Evolutionary conservation across 192 early-diverging fungal genomes (phyloP).

Genomic region (Bifiguratus adelaidae): DNA sequence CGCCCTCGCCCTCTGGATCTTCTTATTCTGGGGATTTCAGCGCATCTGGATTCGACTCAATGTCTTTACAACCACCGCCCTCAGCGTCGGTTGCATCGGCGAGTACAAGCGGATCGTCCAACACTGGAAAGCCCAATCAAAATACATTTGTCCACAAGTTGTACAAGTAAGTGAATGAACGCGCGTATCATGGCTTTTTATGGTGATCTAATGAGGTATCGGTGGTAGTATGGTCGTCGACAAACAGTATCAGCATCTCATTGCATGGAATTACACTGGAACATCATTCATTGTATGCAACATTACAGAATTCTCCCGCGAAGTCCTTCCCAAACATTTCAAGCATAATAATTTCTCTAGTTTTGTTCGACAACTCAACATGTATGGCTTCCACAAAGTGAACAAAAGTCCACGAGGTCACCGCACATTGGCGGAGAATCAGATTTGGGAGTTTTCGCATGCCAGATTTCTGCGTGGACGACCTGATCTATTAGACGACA

Average conservation of each 20-base stretch:
- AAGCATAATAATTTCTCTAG: slow-evolving; percentile 89
- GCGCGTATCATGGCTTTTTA: no score
- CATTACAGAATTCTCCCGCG: slow-evolving; percentile 80
- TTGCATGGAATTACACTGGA: slow-evolving; percentile 82
- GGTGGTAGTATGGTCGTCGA: slow-evolving; percentile 84
- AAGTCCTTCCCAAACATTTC: slow-evolving; percentile 87
- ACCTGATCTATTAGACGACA: slow-evolving; percentile 76
- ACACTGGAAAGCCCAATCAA: no score
- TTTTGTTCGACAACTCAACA: slow-evolving; percentile 83
- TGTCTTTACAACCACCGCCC: no score
- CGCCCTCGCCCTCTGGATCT: no score
- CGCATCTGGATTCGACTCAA: no score
- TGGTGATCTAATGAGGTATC: no score
- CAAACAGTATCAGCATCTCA: slow-evolving; percentile 75
- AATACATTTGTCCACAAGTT: slow-evolving; percentile 49
- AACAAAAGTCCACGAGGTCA: slow-evolving; percentile 84
- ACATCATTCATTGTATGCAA: slow-evolving; percentile 87
- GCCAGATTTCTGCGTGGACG: slow-evolving; percentile 69
- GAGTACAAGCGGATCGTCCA: no score
- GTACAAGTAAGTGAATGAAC: slow-evolving; percentile 50
- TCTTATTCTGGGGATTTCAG: no score
- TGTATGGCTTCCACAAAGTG: slow-evolving; percentile 88
- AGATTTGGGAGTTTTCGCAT: slow-evolving; percentile 88
- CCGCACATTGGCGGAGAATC: slow-evolving; percentile 77
- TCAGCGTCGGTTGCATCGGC: no score